A percentile compares a stretch with the other conserved stretches of the same genome.
These are phyloP conservation scores for Pseudopyricularia javanii DNA, from an alignment of 2,329 filamentous ascomycete species.

Conservation along the genomic window DNA sequence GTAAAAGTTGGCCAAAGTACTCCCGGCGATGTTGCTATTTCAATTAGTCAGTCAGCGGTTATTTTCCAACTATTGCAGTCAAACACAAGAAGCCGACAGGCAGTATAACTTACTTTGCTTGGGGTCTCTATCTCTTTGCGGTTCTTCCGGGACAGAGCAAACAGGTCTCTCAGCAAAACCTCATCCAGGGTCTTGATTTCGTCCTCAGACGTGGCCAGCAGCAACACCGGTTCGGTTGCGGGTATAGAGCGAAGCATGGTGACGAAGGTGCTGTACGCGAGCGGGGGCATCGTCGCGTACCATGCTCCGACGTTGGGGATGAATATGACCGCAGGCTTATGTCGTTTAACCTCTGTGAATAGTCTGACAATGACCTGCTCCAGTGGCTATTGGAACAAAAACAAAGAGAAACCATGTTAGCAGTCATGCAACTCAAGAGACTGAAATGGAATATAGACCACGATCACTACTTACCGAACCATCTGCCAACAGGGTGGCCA, in stretches of 20 bases:
- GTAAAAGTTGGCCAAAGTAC: constrained; percentile 66
- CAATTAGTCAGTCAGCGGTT: constrained; percentile 1
- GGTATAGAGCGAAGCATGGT: constrained; percentile 70
- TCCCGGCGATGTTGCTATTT: constrained; percentile 51
- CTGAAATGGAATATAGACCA: not conserved
- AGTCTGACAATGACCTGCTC: constrained; percentile 85
- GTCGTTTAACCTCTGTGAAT: constrained; percentile 83
- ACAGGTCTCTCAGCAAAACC: constrained; percentile 62
- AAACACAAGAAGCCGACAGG: not conserved
- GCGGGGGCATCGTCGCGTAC: constrained; percentile 52
- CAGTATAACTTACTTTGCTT: constrained; percentile 34
- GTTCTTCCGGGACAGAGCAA: constrained; percentile 76
- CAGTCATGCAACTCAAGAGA: constrained; percentile 5
- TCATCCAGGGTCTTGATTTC: constrained; percentile 47
- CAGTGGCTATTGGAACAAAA: constrained; percentile 34
- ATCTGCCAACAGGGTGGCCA: constrained; percentile 77
- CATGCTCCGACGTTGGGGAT: constrained; percentile 83
- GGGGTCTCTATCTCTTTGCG: constrained; percentile 59
- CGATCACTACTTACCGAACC: constrained; percentile 43
- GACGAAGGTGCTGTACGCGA: constrained; percentile 69
- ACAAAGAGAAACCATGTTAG: constrained; percentile 9
- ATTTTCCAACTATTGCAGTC: no score
- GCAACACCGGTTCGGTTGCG: constrained; percentile 80
- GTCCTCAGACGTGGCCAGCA: constrained; percentile 75
- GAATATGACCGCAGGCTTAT: constrained; percentile 93